A percentile compares a stretch with the other conserved stretches of the same genome.
Evolutionary conservation across 2,329 filamentous ascomycete genomes (phyloP).

Genomic region (Curvularia spicifera): DNA sequence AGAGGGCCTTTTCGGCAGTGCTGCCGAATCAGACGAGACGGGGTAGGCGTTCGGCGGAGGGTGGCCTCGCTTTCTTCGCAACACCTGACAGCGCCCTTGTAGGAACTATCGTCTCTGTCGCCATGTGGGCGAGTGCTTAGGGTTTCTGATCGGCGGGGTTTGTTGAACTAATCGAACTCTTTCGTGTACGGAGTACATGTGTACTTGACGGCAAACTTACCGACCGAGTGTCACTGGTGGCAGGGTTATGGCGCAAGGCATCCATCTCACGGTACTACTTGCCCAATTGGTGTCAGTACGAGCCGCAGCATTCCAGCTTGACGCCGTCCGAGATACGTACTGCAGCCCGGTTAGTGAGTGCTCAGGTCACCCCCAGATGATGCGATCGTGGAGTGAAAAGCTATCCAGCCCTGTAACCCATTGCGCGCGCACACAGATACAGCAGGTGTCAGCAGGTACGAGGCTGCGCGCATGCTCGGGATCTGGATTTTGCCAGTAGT

Average conservation of each 20-base stretch:
- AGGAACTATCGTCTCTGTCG: neutral
- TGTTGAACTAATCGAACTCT: neutral
- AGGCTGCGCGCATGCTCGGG: neutral
- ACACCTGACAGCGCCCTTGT: neutral
- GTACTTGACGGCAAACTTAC: neutral
- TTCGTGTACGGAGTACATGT: neutral
- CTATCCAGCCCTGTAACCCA: neutral
- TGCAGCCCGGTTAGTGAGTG: neutral
- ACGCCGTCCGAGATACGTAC: neutral
- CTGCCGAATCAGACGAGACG: neutral
- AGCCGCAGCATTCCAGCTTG: neutral
- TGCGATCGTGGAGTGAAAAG: slow-evolving; percentile 1
- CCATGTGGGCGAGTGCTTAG: neutral
- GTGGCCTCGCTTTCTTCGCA: neutral
- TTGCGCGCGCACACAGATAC: neutral
- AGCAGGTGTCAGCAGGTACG: slow-evolving; percentile 4
- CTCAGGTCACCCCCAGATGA: neutral
- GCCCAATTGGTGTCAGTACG: neutral
- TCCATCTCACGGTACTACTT: neutral
- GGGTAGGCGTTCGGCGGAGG: neutral
- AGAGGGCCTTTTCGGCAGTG: neutral
- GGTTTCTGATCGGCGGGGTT: neutral
- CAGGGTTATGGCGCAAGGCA: neutral
- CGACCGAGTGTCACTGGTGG: neutral
- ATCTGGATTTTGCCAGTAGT: slow-evolving; percentile 2